Evolutionary conservation across 169 alveolate species (phyloP).

Genomic region (Nephromyces sp.): DNA sequence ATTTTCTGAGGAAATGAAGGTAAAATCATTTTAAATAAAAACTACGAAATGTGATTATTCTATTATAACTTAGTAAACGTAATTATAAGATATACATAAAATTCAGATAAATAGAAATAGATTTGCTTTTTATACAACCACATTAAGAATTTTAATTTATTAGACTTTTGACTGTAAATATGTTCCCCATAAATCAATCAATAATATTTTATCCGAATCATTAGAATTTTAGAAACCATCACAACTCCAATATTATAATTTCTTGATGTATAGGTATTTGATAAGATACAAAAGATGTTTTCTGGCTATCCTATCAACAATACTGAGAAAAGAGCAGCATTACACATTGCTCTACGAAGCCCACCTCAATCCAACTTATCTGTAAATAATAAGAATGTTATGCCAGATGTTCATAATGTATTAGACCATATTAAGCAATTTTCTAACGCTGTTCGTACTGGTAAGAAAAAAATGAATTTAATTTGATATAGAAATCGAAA

Average conservation of each 20-base stretch:
- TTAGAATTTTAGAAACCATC: neutral
- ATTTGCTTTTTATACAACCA: neutral
- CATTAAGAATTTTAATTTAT: neutral
- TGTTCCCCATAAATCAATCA: neutral
- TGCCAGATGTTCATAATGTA: slow-evolving; percentile 49
- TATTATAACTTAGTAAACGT: neutral
- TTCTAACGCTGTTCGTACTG: slow-evolving; percentile 50
- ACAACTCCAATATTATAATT: neutral
- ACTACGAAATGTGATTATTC: neutral
- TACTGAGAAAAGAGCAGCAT: slow-evolving; percentile 90
- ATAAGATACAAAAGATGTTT: slow-evolving; percentile 20
- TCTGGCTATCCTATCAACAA: slow-evolving; percentile 79
- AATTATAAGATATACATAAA: neutral
- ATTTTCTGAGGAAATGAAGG: slow-evolving; percentile 13
- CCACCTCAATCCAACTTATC: slow-evolving; percentile 44
- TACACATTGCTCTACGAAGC: slow-evolving; percentile 90
- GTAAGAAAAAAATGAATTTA: slow-evolving; percentile 1
- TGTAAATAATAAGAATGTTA: slow-evolving; percentile 43
- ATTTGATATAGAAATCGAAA: neutral
- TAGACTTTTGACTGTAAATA: neutral
- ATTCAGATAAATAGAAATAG: neutral
- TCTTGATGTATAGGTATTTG: neutral
- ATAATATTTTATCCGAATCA: neutral
- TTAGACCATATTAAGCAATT: slow-evolving; percentile 51
- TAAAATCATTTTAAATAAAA: neutral